Percentiles rank a stretch among this genome's conserved stretches.
These are phyloP conservation scores for Leccinum proliferum DNA, from an alignment of 1,284 basidiomycete species.

Conservation along the genomic window DNA sequence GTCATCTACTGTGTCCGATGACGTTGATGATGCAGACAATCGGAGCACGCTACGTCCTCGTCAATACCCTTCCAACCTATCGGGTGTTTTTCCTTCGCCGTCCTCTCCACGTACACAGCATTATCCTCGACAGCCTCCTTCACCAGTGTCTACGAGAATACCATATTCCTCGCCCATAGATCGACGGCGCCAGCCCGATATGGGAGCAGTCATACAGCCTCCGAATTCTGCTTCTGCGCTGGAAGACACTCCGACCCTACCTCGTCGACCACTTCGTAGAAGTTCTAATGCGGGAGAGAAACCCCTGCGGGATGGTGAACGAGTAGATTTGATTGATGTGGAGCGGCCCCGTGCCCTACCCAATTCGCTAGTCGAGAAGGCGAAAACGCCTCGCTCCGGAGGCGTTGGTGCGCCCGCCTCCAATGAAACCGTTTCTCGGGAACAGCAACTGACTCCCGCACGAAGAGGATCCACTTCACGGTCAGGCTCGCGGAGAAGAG, in stretches of 20 bases:
- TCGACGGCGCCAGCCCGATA: slow-evolving; percentile 25
- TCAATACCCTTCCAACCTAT: slow-evolving; percentile 30
- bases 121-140: slow-evolving; percentile 26
- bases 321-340: slow-evolving; percentile 17
- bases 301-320: slow-evolving; percentile 22
- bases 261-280: slow-evolving; percentile 23
- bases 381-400: slow-evolving; percentile 15
- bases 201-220: slow-evolving; percentile 18
- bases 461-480: slow-evolving; percentile 17
- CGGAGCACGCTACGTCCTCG: slow-evolving; percentile 40
- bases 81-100: slow-evolving; percentile 24
- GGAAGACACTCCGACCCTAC: slow-evolving; percentile 21
- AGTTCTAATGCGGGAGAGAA: slow-evolving; percentile 27
- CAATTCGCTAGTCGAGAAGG: slow-evolving; percentile 16
- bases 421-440: slow-evolving; percentile 19
- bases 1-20: slow-evolving; percentile 51
- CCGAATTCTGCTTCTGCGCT: slow-evolving; percentile 24
- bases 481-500: slow-evolving; percentile 19
- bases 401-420: slow-evolving; percentile 14
- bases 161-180: slow-evolving; percentile 24
- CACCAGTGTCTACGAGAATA: slow-evolving; percentile 26
- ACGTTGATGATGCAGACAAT: slow-evolving; percentile 51
- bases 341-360: slow-evolving; percentile 16
- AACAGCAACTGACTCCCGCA: slow-evolving; percentile 15
- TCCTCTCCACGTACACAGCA: slow-evolving; percentile 26